Percentiles rank a stretch among this genome's conserved stretches.
phyloP scores from a whole-genome alignment of 805 yeast genomes.

The Candida xiaguanensis region DNA sequence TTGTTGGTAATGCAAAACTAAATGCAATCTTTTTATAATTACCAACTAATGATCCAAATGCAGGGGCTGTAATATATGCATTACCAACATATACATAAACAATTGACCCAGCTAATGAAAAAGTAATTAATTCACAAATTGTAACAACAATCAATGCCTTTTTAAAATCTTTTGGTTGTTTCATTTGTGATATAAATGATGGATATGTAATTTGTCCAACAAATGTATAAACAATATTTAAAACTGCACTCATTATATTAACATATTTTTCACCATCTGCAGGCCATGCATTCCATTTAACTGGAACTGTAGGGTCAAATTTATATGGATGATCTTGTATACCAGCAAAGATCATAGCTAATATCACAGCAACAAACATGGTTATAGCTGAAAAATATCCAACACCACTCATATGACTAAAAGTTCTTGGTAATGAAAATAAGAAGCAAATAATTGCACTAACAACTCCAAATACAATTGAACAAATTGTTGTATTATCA shows the following conservation, averaged over 20 bases:
- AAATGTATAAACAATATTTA: slow-evolving; percentile 60
- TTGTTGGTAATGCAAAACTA: slow-evolving; percentile 59
- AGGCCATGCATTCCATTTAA: slow-evolving; percentile 48
- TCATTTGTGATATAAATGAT: slow-evolving; percentile 59
- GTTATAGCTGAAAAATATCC: slow-evolving; percentile 54
- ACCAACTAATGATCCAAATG: slow-evolving; percentile 50
- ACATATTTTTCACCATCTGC: slow-evolving; percentile 51
- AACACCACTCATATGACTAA: slow-evolving; percentile 47
- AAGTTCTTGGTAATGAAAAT: slow-evolving; percentile 54
- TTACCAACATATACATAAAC: slow-evolving; percentile 57
- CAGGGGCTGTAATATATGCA: slow-evolving; percentile 54
- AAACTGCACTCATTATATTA: slow-evolving; percentile 50
- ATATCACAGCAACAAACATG: slow-evolving; percentile 53
- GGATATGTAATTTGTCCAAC: slow-evolving; percentile 65
- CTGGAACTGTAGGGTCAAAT: slow-evolving; percentile 33
- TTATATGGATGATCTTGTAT: slow-evolving; percentile 47
- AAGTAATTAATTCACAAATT: slow-evolving; percentile 44
- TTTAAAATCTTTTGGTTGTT: slow-evolving; percentile 51
- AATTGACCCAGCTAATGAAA: slow-evolving; percentile 54
- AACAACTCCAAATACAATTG: slow-evolving; percentile 50
- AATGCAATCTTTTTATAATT: slow-evolving; percentile 51
- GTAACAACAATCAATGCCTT: slow-evolving; percentile 55
- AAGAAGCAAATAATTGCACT: slow-evolving; percentile 47
- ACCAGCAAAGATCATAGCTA: slow-evolving; percentile 53
- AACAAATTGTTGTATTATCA: slow-evolving; percentile 44